Percentiles rank a stretch among this genome's conserved stretches.
phyloP scores from a whole-genome alignment of 148 eudicot genomes.

The Chenopodium suecicum region DNA sequence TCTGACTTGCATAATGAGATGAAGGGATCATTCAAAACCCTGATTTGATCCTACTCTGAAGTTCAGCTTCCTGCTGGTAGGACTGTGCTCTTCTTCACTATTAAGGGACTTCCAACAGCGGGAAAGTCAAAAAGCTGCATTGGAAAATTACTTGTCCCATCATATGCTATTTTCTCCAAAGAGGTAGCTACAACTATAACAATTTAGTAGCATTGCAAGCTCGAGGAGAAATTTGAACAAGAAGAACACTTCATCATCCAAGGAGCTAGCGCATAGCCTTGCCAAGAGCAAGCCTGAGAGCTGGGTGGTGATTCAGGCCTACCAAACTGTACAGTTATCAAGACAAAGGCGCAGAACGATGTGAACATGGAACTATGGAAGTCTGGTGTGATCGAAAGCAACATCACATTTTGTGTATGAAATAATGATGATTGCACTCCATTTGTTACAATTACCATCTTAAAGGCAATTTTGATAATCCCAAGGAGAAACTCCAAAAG shows the following conservation, averaged over 20 bases:
- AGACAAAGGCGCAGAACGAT: neutral
- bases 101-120: neutral
- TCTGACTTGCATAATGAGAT: neutral
- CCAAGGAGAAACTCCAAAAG: neutral
- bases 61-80: neutral
- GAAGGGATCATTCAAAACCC: neutral
- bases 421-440: neutral
- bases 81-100: neutral
- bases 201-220: neutral
- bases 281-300: slow-evolving; percentile 12
- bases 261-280: slow-evolving; percentile 26
- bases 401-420: slow-evolving; percentile 10
- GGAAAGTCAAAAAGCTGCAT: neutral
- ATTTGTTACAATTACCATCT: slow-evolving; percentile 5
- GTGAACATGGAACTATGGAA: neutral
- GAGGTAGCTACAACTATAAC: neutral
- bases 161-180: neutral
- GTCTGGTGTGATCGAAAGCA: slow-evolving; percentile 2
- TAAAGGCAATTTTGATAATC: neutral
- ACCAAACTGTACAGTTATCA: neutral
- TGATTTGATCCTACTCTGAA: neutral
- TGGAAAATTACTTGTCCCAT: neutral
- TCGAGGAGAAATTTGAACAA: slow-evolving; percentile 1
- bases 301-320: neutral
- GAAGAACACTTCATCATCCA: slow-evolving; percentile 6